These are phyloP conservation scores for Lojkania enalia DNA, from an alignment of 2,329 filamentous ascomycete species.

Conservation along the genomic window DNA sequence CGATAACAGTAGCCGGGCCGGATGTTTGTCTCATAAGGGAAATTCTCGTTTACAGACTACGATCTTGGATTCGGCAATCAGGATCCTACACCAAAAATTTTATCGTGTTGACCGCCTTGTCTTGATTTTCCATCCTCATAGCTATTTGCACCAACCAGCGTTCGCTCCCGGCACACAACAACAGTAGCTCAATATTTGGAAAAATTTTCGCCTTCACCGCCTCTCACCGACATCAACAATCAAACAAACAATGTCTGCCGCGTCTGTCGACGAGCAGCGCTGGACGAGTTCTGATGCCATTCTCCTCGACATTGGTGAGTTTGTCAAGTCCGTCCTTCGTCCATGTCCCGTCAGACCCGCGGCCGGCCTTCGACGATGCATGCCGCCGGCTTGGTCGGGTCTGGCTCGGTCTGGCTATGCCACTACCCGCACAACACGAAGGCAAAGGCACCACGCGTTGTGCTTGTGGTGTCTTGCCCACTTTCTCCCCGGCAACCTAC, in stretches of 20 bases:
- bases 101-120: slow-evolving; percentile 30
- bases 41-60: slow-evolving; percentile 19
- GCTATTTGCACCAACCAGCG: slow-evolving; percentile 33
- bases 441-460: slow-evolving; percentile 16
- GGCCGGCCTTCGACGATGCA: slow-evolving; percentile 24
- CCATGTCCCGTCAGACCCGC: slow-evolving; percentile 12
- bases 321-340: neutral
- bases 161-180: slow-evolving; percentile 25
- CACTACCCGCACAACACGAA: slow-evolving; percentile 20
- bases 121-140: slow-evolving; percentile 21
- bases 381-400: slow-evolving; percentile 17
- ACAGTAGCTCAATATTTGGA: slow-evolving; percentile 16
- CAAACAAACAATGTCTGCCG: slow-evolving; percentile 30
- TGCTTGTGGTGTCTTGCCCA: slow-evolving; percentile 12
- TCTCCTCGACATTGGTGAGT: slow-evolving; percentile 64
- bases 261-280: slow-evolving; percentile 30
- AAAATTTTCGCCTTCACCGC: slow-evolving; percentile 38
- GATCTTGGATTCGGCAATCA: slow-evolving; percentile 25
- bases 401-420: slow-evolving; percentile 21
- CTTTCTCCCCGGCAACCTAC: slow-evolving; percentile 15
- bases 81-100: slow-evolving; percentile 12
- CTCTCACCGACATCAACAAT: slow-evolving; percentile 33
- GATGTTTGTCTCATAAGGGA: slow-evolving; percentile 29
- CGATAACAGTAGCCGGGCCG: too few species aligned
- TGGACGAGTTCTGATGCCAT: slow-evolving; percentile 51